Conservation (phyloP, 768 basidiomycete genomes). For the Collybia nuda region DNA sequence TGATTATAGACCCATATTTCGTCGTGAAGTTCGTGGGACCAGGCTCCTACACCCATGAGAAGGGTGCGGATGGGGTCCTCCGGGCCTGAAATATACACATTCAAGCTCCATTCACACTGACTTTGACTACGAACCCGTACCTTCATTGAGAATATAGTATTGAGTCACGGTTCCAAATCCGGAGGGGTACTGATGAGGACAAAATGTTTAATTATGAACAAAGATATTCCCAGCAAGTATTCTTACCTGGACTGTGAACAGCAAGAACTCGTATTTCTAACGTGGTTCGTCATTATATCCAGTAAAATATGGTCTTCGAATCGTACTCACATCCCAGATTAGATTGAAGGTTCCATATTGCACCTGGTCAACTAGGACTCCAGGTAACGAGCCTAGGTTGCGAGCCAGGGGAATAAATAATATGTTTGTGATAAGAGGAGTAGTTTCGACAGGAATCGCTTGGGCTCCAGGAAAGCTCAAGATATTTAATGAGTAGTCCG, state of each 20-base stretch:
- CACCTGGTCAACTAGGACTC: conserved; percentile 51
- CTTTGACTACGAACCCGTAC: conserved; percentile 20
- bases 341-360: conserved; percentile 55
- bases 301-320: neutral
- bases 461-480: conserved; percentile 49
- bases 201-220: too few relatives aligned
- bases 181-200: conserved; percentile 25
- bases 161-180: conserved; percentile 27
- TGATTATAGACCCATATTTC: conserved; percentile 81
- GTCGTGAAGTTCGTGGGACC: conserved; percentile 52
- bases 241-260: conserved; percentile 52
- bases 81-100: conserved; percentile 25
- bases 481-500: conserved; percentile 44
- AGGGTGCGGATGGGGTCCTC: conserved; percentile 52
- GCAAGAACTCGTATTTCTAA: conserved; percentile 56
- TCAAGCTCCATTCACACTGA: neutral
- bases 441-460: conserved; percentile 44
- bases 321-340: conserved; percentile 54
- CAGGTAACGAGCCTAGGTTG: conserved; percentile 39
- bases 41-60: conserved; percentile 52
- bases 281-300: neutral
- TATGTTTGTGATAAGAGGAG: conserved; percentile 48
- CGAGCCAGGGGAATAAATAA: conserved; percentile 50
- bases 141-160: conserved; percentile 62
- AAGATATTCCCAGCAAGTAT: neutral